Evolutionary conservation across 495 filamentous ascomycete species (phyloP), one percentile per base, ranked within the genome.

Genomic region (Daldinia grandis): DNA sequence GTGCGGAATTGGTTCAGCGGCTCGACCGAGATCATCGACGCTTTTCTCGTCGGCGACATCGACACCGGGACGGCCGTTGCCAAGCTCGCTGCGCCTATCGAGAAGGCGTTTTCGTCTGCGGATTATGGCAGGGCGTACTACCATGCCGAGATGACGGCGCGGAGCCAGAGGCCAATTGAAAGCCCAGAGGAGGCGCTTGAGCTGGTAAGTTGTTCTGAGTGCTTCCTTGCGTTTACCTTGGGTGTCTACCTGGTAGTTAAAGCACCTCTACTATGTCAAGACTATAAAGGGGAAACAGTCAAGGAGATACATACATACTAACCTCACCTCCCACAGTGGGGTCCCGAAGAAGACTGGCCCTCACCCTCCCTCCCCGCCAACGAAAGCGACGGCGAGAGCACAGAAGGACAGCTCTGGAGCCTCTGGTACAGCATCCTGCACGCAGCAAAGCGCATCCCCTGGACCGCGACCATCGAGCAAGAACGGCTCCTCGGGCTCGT

Each of bases 401-500:
- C 64, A 15, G 64, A 66, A 27, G 19, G 19, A 2, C 55, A 42
- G 30, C 56, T 66, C 3, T 66, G 63, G 63, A 24, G 40, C 15
- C 66, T 69, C 8, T 69, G 60, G 60, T 69, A 69, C 31, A 14
- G 28, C 3, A 38, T 64, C 17, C 38, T 69, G 1, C 66, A 69
- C 60, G 38, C 60, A 6, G 66, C 66, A 9, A 58, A 59, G 66
- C 60, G 60, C 27, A 69, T 64, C 62, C 66, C 60, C 7, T 69
- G 61, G 59, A 55, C 60, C n/a, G 60, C 59, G 27, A 54, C 40
- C 5, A 33, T 44, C 14, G 30, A 33, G 15, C 66, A 64, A 8
- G 55, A 54, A 4, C 58, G 50, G 5, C 54, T 69, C 1, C 24
- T 69, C 15, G 12, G 10, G 3, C 61, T 69, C 7, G 60, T 64